Base-by-base conservation (phyloP, 2,329 filamentous ascomycete genomes). In the Trichophyton equinum region DNA sequence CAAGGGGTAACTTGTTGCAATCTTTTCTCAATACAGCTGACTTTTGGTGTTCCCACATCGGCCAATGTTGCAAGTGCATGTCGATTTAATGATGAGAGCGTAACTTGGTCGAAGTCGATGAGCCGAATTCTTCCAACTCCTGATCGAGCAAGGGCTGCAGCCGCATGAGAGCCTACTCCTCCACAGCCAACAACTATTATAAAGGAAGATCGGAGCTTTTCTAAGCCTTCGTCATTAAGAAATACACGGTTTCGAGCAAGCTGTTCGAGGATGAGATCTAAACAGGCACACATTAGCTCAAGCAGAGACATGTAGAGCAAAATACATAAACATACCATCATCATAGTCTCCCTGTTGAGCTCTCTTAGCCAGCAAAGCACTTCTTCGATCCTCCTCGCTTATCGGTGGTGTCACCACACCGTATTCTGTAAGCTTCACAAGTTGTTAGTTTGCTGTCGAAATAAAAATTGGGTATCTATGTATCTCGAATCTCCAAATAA, bases 101-200 rank as follows among this genome's bases (percentile, higher is more conserved):
- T 95, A 38, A 99, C 92, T 79, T 99, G 94, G 72, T 99, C 94
- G 72, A 99, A 99, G 74, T 99, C 94, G 66, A 99, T 85, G 42
- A 99, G 82, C 0, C 94, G 86, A 60, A 99, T 81, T 67, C 85
- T 86, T n/a, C 87, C 86, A 49, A 95, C 90, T 36, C 94, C 94
- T 0, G 91, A 96, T 33, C 94, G 86, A 4, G 90, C 87, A 33
- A 99, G 83, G 2, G 94, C 86, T 1, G 91, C 86, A 3, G 87
- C 83, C 64, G 89, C 91, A 77, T 99, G 95, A 5, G 91, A 96
- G 53, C 94, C 94, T 4, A 99, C 94, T 47, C 94, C 94, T 64
- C 94, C 94, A 66, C 91, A 92, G 3, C 94, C 94, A 9, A 99
- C 91, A 1, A 99, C 83, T 44, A 97, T 81, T 55, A 99, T 83